These are phyloP conservation scores for Elongisporangium anandrum DNA, from an alignment of 352 stramenopile species.

Conservation along the genomic window DNA sequence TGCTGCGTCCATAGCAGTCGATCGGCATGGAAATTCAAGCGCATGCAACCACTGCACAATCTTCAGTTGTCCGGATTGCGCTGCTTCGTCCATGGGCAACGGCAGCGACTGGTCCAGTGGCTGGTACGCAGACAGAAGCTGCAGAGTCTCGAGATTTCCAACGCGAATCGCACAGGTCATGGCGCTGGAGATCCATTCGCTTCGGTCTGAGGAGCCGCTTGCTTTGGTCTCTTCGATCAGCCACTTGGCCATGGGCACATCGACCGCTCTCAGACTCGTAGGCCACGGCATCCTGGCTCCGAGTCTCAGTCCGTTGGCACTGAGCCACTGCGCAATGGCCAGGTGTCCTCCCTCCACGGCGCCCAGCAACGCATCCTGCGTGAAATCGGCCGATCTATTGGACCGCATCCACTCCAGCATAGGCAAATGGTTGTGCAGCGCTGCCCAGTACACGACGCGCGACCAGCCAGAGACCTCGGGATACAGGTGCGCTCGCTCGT, in stretches of 20 bases:
- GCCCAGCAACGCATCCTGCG: not conserved
- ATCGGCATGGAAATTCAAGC: conserved; percentile 8
- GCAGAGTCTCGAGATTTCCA: conserved; percentile 27
- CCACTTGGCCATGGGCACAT: not conserved
- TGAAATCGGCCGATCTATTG: not conserved
- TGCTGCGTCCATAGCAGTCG: conserved; percentile 34
- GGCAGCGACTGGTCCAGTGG: not conserved
- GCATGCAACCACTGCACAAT: conserved; percentile 43
- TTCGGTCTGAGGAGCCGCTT: conserved; percentile 7
- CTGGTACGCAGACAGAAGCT: conserved; percentile 27
- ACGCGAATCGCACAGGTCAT: conserved; percentile 32
- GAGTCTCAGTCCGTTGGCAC: not conserved
- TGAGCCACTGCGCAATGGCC: not conserved
- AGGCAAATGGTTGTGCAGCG: not conserved
- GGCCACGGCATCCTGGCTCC: not conserved
- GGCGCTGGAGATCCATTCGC: conserved; percentile 25
- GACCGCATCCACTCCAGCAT: not conserved
- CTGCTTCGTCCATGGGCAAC: conserved; percentile 39
- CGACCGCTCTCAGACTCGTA: not conserved
- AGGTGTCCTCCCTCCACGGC: not conserved
- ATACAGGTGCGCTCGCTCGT: conserved; percentile 2
- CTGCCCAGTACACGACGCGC: not conserved
- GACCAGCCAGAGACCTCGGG: not conserved
- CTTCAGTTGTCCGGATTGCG: conserved; percentile 37
- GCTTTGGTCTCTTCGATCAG: not conserved